Base-by-base conservation (phyloP, 2,329 filamentous ascomycete species). In the Hymenoscyphus linearis region DNA sequence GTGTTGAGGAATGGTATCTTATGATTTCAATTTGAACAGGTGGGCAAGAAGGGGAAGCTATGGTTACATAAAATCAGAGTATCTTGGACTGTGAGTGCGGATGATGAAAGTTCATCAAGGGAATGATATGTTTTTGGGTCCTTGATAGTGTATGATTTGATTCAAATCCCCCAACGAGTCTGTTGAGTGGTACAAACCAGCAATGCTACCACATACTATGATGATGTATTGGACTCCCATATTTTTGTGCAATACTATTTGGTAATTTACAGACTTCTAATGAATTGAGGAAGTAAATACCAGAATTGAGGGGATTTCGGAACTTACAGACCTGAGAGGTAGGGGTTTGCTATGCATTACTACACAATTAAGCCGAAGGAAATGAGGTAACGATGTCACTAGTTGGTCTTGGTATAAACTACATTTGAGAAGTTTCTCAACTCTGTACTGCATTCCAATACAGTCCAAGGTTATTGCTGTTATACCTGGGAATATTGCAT, bases 281-380 rank as follows among this genome's bases (percentile, higher is more conserved):
- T 5, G 60, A 61, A 53, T 52, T 61, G 12, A 25, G 31, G 4
- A 61, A 55, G 18, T 16, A 61, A 25, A 16, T 27, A 7, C 3
- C 31, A 12, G 6, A 22, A 10, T 58, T 61, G 16, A 12, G 50
- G 3, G 34, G 40, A 36, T 4, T 14, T 4, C 14, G 34, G n/a
- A n/a, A n/a, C n/a, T n/a, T n/a, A n/a, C n/a, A 27, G 55, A 61
- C 31, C 16, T 37, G 13, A 35, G 35, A 36, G 26, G 35, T 22
- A 58, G 55, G 60, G 36, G 47, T 12, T n/a, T 61, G 2, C 26
- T 61, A 13, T 47, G 55, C 31, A n/a, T 40, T 36, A 55, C 60
- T 4, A 56, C 27, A 9, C 14, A 55, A n/a, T n/a, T n/a, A n/a
- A 31, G 34, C 22, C 1, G 35, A 26, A 35, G 18, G 26, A 14